Percentiles rank a stretch among this genome's conserved stretches.
Evolutionary conservation across 768 basidiomycete genomes (phyloP).

Genomic region (Paxillus ammoniavirescens): DNA sequence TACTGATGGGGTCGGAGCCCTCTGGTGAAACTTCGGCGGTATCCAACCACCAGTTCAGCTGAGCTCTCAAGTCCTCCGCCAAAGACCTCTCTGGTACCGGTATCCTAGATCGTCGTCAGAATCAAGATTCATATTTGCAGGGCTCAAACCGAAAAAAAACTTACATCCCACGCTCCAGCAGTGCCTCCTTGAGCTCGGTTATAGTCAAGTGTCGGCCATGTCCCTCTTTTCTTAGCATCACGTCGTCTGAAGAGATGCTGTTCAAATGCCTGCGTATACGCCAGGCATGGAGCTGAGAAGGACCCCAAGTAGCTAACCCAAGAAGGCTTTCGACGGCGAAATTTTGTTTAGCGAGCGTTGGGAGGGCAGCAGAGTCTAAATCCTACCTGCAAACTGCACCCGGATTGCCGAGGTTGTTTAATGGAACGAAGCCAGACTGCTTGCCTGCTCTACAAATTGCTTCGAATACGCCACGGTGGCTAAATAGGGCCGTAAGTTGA

Average conservation of each 20-base stretch:
- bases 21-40: slow-evolving; percentile 36
- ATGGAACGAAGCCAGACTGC: slow-evolving; percentile 27
- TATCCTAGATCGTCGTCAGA: slow-evolving; percentile 34
- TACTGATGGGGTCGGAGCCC: slow-evolving; percentile 39
- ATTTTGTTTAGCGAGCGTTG: not conserved
- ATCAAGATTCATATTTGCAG: not conserved
- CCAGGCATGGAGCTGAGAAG: slow-evolving; percentile 29
- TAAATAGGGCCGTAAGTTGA: slow-evolving; percentile 40
- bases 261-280: slow-evolving; percentile 39
- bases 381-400: slow-evolving; percentile 61
- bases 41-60: slow-evolving; percentile 66
- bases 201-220: slow-evolving; percentile 43
- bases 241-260: slow-evolving; percentile 58
- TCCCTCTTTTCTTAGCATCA: slow-evolving; percentile 52
- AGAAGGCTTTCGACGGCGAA: slow-evolving; percentile 40
- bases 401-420: slow-evolving; percentile 14
- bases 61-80: slow-evolving; percentile 45
- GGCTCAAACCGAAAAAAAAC: slow-evolving; percentile 25
- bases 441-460: slow-evolving; percentile 34
- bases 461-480: slow-evolving; percentile 38
- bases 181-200: slow-evolving; percentile 59
- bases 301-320: slow-evolving; percentile 39
- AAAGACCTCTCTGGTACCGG: slow-evolving; percentile 33
- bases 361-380: not conserved
- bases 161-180: slow-evolving; percentile 78